Percentiles rank a stretch among this genome's conserved stretches.
Evolutionary conservation across 148 eudicot genomes (phyloP).

Genomic region (Silene conica): DNA sequence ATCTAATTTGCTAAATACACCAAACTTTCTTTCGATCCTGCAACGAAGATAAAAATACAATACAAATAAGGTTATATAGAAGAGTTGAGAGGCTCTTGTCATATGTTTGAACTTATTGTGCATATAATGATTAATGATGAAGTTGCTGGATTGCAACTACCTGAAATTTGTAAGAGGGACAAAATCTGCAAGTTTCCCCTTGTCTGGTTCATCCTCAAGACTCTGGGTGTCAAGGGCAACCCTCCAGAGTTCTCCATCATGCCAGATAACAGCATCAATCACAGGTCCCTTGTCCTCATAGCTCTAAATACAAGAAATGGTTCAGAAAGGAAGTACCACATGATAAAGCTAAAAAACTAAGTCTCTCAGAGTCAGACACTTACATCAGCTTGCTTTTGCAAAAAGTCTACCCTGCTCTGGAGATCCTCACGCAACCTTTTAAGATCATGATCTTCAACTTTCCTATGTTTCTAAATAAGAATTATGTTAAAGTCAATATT

Average conservation of each 20-base stretch:
- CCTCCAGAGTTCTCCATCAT: slow-evolving; percentile 96
- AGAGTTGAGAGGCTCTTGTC: neutral
- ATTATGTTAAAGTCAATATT: neutral
- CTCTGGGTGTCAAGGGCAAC: slow-evolving; percentile 91
- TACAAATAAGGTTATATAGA: neutral
- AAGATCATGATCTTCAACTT: slow-evolving; percentile 58
- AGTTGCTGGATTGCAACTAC: slow-evolving; percentile 29
- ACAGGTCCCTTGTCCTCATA: slow-evolving; percentile 97
- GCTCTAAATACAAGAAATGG: slow-evolving; percentile 38
- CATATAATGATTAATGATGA: neutral
- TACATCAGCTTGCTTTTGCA: slow-evolving; percentile 83
- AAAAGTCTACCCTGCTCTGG: slow-evolving; percentile 72
- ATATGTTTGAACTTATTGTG: neutral
- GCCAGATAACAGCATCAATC: slow-evolving; percentile 98
- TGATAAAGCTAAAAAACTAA: neutral
- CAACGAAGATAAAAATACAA: slow-evolving; percentile 15
- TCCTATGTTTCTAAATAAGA: slow-evolving; percentile 52
- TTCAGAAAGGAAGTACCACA: slow-evolving; percentile 5
- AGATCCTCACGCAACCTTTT: slow-evolving; percentile 81
- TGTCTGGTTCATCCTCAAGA: slow-evolving; percentile 79
- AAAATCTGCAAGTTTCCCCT: slow-evolving; percentile 82
- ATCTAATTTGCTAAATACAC: slow-evolving; percentile 86
- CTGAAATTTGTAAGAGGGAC: slow-evolving; percentile 85
- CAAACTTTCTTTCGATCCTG: slow-evolving; percentile 86
- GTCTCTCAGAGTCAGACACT: slow-evolving; percentile 14